A percentile compares a stretch with the other conserved stretches of the same genome.
Conservation (phyloP, 371 early-diverging fungal genomes). For the Saksenaea oblongispora region DNA sequence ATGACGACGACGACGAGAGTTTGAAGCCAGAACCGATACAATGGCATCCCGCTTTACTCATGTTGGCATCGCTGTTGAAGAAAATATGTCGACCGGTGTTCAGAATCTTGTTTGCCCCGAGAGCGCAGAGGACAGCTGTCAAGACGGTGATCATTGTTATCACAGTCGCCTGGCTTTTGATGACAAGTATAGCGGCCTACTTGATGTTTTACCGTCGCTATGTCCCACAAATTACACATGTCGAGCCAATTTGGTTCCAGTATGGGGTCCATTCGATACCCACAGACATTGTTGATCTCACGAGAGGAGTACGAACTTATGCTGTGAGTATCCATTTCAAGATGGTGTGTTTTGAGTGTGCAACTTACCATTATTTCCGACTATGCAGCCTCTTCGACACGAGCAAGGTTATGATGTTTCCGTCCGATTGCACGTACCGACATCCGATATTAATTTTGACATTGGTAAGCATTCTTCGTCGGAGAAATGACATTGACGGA, state of each 20-base stretch:
- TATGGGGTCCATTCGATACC: slow-evolving; percentile 24
- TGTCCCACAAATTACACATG: slow-evolving; percentile 43
- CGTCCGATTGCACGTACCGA: slow-evolving; percentile 78
- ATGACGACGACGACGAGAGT: slow-evolving; percentile 8
- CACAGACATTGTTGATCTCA: slow-evolving; percentile 25
- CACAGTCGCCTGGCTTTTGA: slow-evolving; percentile 33
- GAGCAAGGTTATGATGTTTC: slow-evolving; percentile 61
- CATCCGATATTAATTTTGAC: slow-evolving; percentile 75
- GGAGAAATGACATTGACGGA: neutral
- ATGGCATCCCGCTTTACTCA: slow-evolving; percentile 20
- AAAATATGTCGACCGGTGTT: slow-evolving; percentile 15
- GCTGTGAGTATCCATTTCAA: slow-evolving; percentile 10
- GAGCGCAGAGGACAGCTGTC: slow-evolving; percentile 38
- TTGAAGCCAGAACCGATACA: slow-evolving; percentile 11
- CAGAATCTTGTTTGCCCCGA: slow-evolving; percentile 36
- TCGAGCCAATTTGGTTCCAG: slow-evolving; percentile 48
- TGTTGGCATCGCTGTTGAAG: slow-evolving; percentile 9
- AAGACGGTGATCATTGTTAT: slow-evolving; percentile 29
- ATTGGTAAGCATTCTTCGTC: slow-evolving; percentile 39
- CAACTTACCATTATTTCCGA: neutral
- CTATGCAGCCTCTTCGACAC: slow-evolving; percentile 21
- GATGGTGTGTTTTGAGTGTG: neutral
- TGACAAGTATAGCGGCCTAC: slow-evolving; percentile 48
- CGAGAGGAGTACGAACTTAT: slow-evolving; percentile 13
- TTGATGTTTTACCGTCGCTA: slow-evolving; percentile 45